A percentile compares a stretch with the other conserved stretches of the same genome.
These are phyloP conservation scores for Phytopythium aichiense DNA, from an alignment of 352 stramenopile species.

Conservation along the genomic window DNA sequence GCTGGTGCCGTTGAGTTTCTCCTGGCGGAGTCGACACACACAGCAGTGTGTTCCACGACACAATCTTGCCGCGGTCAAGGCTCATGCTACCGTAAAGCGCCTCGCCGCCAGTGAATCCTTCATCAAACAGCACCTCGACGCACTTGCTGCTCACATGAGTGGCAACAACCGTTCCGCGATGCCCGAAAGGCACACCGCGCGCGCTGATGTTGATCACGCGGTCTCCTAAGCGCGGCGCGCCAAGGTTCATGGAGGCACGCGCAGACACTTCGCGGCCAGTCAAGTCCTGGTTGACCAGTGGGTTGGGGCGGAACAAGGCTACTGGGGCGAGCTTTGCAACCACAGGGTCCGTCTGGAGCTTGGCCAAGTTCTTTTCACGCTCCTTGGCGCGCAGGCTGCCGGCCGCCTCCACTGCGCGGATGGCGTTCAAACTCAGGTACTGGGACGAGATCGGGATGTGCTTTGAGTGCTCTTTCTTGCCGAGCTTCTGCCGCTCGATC, in stretches of 20 bases:
- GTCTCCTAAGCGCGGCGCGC: slow-evolving; percentile 92
- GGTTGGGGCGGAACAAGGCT: slow-evolving; percentile 74
- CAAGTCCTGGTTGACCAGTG: slow-evolving; percentile 76
- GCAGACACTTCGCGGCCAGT: slow-evolving; percentile 60
- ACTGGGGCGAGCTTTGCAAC: slow-evolving; percentile 34
- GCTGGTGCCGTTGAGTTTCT: slow-evolving; percentile 3
- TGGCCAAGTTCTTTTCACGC: slow-evolving; percentile 38
- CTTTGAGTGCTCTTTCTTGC: slow-evolving; percentile 81
- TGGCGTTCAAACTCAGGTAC: slow-evolving; percentile 90
- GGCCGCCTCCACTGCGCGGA: slow-evolving; percentile 91
- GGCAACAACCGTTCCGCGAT: slow-evolving; percentile 96
- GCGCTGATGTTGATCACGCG: slow-evolving; percentile 97
- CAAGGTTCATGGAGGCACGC: slow-evolving; percentile 50
- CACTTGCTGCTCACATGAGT: slow-evolving; percentile 95
- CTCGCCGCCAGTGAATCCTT: slow-evolving; percentile 96
- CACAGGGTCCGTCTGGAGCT: slow-evolving; percentile 33
- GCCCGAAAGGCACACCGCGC: slow-evolving; percentile 94
- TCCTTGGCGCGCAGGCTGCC: slow-evolving; percentile 63
- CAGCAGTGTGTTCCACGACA: slow-evolving; percentile 89
- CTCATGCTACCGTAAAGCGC: slow-evolving; percentile 93
- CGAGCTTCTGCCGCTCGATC: slow-evolving; percentile 90
- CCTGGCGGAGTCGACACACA: slow-evolving; percentile 56
- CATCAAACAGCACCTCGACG: slow-evolving; percentile 97
- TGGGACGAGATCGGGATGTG: slow-evolving; percentile 91
- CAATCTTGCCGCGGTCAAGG: slow-evolving; percentile 94